phyloP scores from a whole-genome alignment of 2,329 filamentous ascomycete species.

The Boeremia exigua region DNA sequence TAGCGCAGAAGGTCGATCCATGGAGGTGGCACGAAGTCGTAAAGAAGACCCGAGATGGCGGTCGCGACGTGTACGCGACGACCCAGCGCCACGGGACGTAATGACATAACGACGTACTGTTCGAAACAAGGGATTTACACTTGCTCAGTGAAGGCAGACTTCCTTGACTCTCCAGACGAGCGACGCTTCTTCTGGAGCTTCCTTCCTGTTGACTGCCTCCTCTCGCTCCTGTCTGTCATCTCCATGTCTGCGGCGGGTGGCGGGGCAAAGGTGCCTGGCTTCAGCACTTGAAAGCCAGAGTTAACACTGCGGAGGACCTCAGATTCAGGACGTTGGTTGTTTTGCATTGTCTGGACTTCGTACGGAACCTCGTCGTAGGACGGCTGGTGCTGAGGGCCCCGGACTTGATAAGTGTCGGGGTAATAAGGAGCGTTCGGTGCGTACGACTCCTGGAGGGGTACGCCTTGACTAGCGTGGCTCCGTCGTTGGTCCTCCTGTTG shows the following conservation, averaged over 20 bases:
- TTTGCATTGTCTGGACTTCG: constrained; percentile 35
- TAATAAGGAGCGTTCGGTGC: constrained; percentile 40
- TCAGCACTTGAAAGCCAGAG: constrained; percentile 50
- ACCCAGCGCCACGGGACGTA: constrained; percentile 22
- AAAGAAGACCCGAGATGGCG: constrained; percentile 25
- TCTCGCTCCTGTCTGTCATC: constrained; percentile 30
- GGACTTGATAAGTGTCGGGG: constrained; percentile 46
- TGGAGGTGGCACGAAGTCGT: constrained; percentile 31
- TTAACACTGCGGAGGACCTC: constrained; percentile 51
- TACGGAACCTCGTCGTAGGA: constrained; percentile 45
- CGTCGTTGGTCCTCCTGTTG: constrained; percentile 1
- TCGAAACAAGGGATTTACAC: constrained; percentile 35
- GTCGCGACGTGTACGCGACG: constrained; percentile 29
- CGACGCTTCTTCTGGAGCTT: constrained; percentile 53
- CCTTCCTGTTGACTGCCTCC: constrained; percentile 42
- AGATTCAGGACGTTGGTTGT: constrained; percentile 33
- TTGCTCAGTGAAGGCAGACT: constrained; percentile 47
- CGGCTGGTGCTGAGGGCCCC: constrained; percentile 44
- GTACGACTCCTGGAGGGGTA: constrained; percentile 48
- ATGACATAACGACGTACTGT: constrained; percentile 18
- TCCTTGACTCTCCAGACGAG: constrained; percentile 38
- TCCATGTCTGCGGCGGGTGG: constrained; percentile 39
- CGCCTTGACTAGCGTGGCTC: constrained; percentile 33
- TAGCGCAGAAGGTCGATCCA: constrained; percentile 26
- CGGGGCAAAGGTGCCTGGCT: constrained; percentile 47